Percentiles rank a stretch among this genome's conserved stretches.
phyloP scores from a whole-genome alignment of 495 filamentous ascomycete species.

The Hyaloscypha finlandica region DNA sequence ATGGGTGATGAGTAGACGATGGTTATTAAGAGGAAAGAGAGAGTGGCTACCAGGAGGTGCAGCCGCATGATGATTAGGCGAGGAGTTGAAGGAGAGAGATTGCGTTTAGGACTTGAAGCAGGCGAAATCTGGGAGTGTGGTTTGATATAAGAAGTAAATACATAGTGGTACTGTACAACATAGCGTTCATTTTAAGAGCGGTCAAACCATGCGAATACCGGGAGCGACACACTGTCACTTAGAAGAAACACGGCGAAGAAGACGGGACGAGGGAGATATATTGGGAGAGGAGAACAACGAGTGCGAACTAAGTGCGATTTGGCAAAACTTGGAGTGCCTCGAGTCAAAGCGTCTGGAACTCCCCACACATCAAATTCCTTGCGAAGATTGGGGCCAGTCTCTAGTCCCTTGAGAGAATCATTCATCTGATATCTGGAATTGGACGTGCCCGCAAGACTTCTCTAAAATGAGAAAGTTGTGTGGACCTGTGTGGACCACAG shows the following conservation, averaged over 20 bases:
- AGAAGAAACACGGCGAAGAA: background rate
- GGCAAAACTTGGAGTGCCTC: background rate
- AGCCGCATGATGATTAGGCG: background rate
- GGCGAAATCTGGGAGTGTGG: background rate
- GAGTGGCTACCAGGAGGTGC: background rate
- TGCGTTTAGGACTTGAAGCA: background rate
- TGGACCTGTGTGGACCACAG: background rate
- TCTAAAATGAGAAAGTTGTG: background rate
- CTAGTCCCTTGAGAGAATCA: background rate
- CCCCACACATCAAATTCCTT: background rate
- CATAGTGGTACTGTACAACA: background rate
- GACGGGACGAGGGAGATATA: background rate
- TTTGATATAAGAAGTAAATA: background rate
- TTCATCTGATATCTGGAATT: background rate
- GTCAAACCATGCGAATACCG: background rate
- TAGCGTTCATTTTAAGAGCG: background rate
- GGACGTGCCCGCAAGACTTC: too few species aligned
- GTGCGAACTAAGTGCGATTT: background rate
- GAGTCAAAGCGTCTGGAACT: background rate
- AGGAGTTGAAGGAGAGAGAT: background rate
- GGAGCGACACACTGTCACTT: background rate
- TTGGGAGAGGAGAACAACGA: background rate
- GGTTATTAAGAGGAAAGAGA: background rate
- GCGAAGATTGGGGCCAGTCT: background rate
- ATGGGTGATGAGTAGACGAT: background rate